Base-by-base conservation (phyloP, 305 asterid species). In the Plantago coronopus region DNA sequence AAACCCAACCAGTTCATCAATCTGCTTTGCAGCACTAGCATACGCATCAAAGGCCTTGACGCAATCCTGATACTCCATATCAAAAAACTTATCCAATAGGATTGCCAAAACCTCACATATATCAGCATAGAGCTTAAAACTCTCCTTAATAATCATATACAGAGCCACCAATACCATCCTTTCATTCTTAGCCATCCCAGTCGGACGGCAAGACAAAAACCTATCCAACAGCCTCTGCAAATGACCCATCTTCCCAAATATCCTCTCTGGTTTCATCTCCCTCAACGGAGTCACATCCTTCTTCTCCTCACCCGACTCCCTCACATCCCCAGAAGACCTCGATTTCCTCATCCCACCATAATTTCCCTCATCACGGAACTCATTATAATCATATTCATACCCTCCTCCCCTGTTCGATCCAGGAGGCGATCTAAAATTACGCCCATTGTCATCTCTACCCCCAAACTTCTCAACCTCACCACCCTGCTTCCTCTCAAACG, bases 51-150 rank as follows among this genome's bases (percentile, higher is more conserved):
- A 87, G 5, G 95, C 91, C 78, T 87, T 89, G 0, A 81, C 81
- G 56, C 97, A 87, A 68, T 89, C 90, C 54, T 83, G 83, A 55
- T 89, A 72, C 81, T 84, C 95, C 97, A 89, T 79, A 48, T 89
- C 95, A 21, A 87, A 89, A 70, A 89, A 89, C 69, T 73, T 84
- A 58, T 89, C 97, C 69, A 89, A 67, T 70, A 89, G 74, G 63
- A 87, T 76, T 15, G 97, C 93, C 75, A 89, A 76, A 60, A 87
- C 79, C 72, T 87, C 97, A 67, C 95, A 89, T 9, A 89, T 69
- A 74, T 89, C 97, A 40, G 93, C 87, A 66, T 89, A 89, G 21
- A 89, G 27, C 84, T 84, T 81, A 66, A 84, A 87, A 74, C 88
- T 89, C 76, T 89, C 97, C 76, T 69, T 81, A 66, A 81, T 78